Conservation (phyloP, 768 basidiomycete genomes). For the Coprinellus aureogranulatus region DNA sequence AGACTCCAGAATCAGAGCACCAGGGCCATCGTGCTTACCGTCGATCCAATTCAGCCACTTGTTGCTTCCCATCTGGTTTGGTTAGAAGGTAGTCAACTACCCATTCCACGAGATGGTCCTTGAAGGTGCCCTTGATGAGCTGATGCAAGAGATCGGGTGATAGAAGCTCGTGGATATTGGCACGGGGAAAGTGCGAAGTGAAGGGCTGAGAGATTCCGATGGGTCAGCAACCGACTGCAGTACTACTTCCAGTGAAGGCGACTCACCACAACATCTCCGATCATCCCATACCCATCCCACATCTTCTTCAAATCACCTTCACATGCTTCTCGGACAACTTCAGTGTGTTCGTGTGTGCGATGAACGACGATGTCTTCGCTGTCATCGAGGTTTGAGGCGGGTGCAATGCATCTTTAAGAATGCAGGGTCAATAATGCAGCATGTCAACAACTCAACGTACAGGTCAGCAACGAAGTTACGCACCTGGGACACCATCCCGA, state of each 20-base stretch:
- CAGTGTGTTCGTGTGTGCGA: not conserved
- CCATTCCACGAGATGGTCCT: conserved; percentile 12
- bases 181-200: conserved; percentile 27
- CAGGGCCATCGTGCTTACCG: not conserved
- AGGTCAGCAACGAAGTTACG: no score
- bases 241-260: not conserved
- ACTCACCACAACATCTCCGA: not conserved
- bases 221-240: not conserved
- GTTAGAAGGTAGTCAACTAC: conserved; percentile 10
- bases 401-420: not conserved
- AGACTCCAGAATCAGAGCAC: no score
- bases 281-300: conserved; percentile 11
- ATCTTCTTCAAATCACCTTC: not conserved
- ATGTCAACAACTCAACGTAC: no score
- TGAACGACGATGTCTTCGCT: not conserved
- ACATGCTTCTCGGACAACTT: not conserved
- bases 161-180: conserved; percentile 33
- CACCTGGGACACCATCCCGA: conserved; percentile 25
- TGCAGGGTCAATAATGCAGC: no score
- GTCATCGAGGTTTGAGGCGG: no score
- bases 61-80: not conserved
- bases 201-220: conserved; percentile 23
- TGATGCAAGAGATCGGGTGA: conserved; percentile 10
- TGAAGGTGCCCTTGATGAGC: conserved; percentile 10
- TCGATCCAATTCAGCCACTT: conserved; percentile 3